Base-by-base conservation (phyloP, 768 basidiomycete species). In the Dacryopinax primogenitus region DNA sequence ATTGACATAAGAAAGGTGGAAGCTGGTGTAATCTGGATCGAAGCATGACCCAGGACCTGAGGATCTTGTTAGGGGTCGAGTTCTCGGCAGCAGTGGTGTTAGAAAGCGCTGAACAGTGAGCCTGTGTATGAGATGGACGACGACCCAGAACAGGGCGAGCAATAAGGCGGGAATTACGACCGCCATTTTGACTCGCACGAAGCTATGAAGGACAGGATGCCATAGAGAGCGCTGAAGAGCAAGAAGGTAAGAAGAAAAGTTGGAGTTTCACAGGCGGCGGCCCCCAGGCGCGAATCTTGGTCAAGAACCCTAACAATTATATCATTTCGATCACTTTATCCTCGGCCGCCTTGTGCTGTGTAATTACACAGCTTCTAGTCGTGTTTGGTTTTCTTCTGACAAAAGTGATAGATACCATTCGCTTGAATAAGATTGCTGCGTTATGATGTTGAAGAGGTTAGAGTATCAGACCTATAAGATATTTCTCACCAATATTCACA, bases 1-100 rank as follows among this genome's bases (percentile, higher is more conserved):
- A 18, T 58, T 58, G 13, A 58, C 51, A 58, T 58, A 58, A 4
- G 51, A 58, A 13, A 58, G 30, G 51, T 58, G 51, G 26, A 58
- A 58, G 51, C 51, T 58, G 12, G 51, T 58, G 26, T 58, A 58
- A 6, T 58, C 51, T 58, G 51, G 51, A 32, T 58, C 51, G 26
- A 58, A 58, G 26, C 51, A 58, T 30, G 51, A 58, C 13, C 51
- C 51, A 3, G 51, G 51, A 6, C 51, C 51, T 9, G 51, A 26
- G 4, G 51, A 28, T 15, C 51, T 23, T 6, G 51, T 58, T 9
- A 58, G 51, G 30, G 51, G 51, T 58, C 51, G 51, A 9, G 51
- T 58, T 23, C 51, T 23, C 12, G 51, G 51, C 4, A 58, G 51
- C 3, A 58, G 51, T 9, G 51, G 51, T 3, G 51, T 58, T 28